Percentiles rank a stretch among this genome's conserved stretches.
Evolutionary conservation across 257 asterid species (phyloP).

Genomic region (Anisodus tanguticus): DNA sequence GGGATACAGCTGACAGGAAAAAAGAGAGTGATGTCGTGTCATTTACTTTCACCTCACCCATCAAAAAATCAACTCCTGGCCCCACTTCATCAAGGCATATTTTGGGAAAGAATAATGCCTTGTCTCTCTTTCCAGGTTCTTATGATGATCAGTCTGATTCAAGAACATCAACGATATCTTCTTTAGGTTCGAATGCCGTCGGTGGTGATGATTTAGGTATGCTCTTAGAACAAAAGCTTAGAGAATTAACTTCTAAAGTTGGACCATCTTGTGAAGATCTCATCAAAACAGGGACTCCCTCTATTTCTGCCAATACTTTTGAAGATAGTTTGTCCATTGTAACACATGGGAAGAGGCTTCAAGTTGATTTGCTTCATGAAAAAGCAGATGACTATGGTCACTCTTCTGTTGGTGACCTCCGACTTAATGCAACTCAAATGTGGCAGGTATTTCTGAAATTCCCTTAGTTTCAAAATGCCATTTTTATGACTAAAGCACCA

Average conservation of each 20-base stretch:
- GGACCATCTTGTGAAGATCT: slow-evolving; percentile 62
- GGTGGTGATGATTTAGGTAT: slow-evolving; percentile 83
- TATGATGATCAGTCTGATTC: slow-evolving; percentile 45
- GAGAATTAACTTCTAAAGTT: slow-evolving; percentile 80
- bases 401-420: slow-evolving; percentile 46
- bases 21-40: slow-evolving; percentile 82
- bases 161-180: slow-evolving; percentile 46
- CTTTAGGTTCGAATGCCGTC: slow-evolving; percentile 52
- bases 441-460: slow-evolving; percentile 54
- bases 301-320: slow-evolving; percentile 44
- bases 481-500: slow-evolving; percentile 40
- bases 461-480: neutral
- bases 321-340: slow-evolving; percentile 40
- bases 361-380: slow-evolving; percentile 36
- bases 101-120: slow-evolving; percentile 44
- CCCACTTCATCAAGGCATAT: slow-evolving; percentile 45
- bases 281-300: slow-evolving; percentile 45
- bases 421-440: slow-evolving; percentile 44
- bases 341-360: slow-evolving; percentile 39
- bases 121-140: slow-evolving; percentile 43
- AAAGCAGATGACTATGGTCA: slow-evolving; percentile 46
- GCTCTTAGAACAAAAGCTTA: slow-evolving; percentile 90
- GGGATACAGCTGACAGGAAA: slow-evolving; percentile 66
- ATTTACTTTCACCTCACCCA: slow-evolving; percentile 94
- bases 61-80: slow-evolving; percentile 63